Evolutionary conservation across 2,329 filamentous ascomycete species (phyloP).

Genomic region (Claviceps purpurea): DNA sequence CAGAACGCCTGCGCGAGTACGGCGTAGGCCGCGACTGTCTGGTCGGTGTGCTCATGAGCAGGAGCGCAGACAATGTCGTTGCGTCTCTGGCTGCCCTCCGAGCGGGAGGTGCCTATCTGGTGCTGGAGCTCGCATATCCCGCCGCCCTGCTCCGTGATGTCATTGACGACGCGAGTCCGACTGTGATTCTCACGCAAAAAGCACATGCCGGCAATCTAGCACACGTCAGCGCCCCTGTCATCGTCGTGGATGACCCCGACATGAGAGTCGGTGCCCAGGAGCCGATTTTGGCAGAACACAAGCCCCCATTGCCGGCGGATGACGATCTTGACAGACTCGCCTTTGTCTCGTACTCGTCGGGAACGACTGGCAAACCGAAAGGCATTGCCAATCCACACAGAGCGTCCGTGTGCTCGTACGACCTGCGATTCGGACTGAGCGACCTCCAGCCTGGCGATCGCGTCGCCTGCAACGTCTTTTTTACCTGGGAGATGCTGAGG

Average conservation of each 20-base stretch:
- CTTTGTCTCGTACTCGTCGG: slow-evolving; percentile 72
- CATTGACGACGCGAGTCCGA: slow-evolving; percentile 59
- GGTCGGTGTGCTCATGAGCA: slow-evolving; percentile 62
- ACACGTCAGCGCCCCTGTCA: slow-evolving; percentile 44
- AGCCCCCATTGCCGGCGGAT: slow-evolving; percentile 41
- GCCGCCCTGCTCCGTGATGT: slow-evolving; percentile 62
- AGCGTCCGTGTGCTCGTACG: slow-evolving; percentile 60
- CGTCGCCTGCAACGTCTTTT: slow-evolving; percentile 81
- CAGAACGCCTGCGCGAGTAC: slow-evolving; percentile 48
- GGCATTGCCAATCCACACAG: slow-evolving; percentile 69
- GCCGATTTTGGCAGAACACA: slow-evolving; percentile 19
- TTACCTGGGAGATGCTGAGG: slow-evolving; percentile 73
- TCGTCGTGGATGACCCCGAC: slow-evolving; percentile 44
- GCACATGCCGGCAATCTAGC: slow-evolving; percentile 52
- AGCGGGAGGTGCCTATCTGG: slow-evolving; percentile 67
- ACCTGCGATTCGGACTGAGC: slow-evolving; percentile 56
- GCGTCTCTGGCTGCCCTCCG: slow-evolving; percentile 65
- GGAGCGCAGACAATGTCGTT: slow-evolving; percentile 68
- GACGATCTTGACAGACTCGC: slow-evolving; percentile 60
- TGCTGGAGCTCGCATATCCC: slow-evolving; percentile 69
- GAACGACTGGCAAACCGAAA: slow-evolving; percentile 68
- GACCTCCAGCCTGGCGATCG: slow-evolving; percentile 60
- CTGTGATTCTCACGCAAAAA: slow-evolving; percentile 54
- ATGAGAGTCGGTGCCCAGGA: slow-evolving; percentile 13
- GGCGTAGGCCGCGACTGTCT: slow-evolving; percentile 61